Evolutionary conservation across 2,329 filamentous ascomycete genomes (phyloP).

Genomic region (Verticillium tricorpus): DNA sequence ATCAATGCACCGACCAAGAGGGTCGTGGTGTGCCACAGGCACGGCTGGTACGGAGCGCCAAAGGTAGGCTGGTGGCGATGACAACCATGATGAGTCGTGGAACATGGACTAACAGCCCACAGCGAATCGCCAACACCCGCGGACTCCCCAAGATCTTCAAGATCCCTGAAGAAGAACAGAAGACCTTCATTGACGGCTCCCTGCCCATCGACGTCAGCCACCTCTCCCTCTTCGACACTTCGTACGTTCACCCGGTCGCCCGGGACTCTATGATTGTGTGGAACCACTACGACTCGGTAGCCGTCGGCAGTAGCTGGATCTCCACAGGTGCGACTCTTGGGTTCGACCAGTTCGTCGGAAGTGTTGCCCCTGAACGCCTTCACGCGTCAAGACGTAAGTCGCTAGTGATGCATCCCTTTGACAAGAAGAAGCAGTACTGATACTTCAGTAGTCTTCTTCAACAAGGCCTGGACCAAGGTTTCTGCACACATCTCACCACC

Average conservation of each 20-base stretch:
- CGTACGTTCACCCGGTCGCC: conserved; percentile 34
- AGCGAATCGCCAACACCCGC: conserved; percentile 2
- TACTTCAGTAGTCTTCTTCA: conserved; percentile 21
- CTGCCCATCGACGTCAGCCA: conserved; percentile 26
- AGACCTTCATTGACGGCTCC: neutral
- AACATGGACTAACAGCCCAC: neutral
- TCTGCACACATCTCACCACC: conserved; percentile 27
- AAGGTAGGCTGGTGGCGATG: conserved; percentile 24
- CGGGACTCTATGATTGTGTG: conserved; percentile 28
- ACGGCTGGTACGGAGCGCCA: conserved; percentile 40
- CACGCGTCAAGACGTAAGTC: conserved; percentile 4
- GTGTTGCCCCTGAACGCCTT: conserved; percentile 23
- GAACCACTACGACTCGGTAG: conserved; percentile 36
- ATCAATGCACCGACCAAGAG: conserved; percentile 35
- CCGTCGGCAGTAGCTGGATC: conserved; percentile 26
- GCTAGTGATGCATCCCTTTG: neutral
- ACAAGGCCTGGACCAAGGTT: conserved; percentile 28
- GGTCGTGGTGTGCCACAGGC: conserved; percentile 38
- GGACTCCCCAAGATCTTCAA: conserved; percentile 1
- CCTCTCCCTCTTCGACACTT: conserved; percentile 36
- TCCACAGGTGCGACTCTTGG: conserved; percentile 35
- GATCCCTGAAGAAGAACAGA: conserved; percentile 1
- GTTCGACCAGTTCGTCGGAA: conserved; percentile 43
- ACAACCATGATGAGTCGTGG: neutral
- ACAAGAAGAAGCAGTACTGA: neutral